These are phyloP conservation scores for Curvularia lunata DNA, from an alignment of 2,329 filamentous ascomycete genomes.

Conservation along the genomic window DNA sequence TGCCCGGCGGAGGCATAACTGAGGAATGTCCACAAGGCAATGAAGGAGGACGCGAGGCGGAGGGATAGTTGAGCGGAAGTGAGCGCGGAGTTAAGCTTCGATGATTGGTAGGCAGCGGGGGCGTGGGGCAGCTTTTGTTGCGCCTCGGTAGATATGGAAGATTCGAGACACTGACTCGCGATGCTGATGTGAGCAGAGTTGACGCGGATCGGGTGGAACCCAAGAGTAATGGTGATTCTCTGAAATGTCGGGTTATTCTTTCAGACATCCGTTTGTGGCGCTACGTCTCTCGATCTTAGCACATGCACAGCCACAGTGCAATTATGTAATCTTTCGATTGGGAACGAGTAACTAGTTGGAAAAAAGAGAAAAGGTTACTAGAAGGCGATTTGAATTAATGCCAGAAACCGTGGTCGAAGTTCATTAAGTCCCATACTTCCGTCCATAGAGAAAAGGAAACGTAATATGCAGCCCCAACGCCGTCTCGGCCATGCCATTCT, in stretches of 20 bases:
- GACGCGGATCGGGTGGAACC: conserved; percentile 8
- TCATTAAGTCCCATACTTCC: neutral
- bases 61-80: conserved; percentile 22
- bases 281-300: neutral
- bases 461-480: neutral
- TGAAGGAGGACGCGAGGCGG: conserved; percentile 3
- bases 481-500: neutral
- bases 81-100: conserved; percentile 26
- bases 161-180: conserved; percentile 29
- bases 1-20: conserved; percentile 36
- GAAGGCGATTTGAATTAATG: neutral
- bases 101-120: conserved; percentile 32
- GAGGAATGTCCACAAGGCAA: conserved; percentile 1
- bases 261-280: neutral
- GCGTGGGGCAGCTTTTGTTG: conserved; percentile 27
- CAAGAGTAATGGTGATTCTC: neutral
- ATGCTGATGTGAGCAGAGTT: conserved; percentile 26
- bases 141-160: conserved; percentile 24
- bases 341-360: neutral
- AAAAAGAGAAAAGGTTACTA: neutral
- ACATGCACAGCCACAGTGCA: conserved; percentile 9
- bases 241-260: neutral
- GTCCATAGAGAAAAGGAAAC: neutral
- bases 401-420: neutral
- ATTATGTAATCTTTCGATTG: conserved; percentile 1